Conservation (phyloP, 495 filamentous ascomycete species). For the Cercophora newfieldiana region DNA sequence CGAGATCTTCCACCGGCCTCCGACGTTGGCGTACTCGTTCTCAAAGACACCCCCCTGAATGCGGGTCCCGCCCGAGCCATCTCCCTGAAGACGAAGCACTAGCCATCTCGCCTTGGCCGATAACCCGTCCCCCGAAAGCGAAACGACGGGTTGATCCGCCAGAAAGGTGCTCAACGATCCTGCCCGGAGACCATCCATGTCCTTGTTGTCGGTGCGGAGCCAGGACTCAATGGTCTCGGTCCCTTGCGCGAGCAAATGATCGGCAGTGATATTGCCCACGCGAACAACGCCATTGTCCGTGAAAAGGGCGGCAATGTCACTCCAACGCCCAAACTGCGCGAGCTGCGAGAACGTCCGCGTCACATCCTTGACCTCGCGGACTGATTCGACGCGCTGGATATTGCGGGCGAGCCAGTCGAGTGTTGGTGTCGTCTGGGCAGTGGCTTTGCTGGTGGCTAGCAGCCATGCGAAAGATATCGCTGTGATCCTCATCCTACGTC, state of each 20-base stretch:
- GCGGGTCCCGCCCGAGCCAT: conserved; percentile 13
- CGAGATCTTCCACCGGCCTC: conserved; percentile 19
- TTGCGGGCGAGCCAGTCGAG: conserved; percentile 5
- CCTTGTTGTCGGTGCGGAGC: conserved; percentile 13
- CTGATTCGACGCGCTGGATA: conserved; percentile 18
- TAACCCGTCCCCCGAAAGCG: conserved; percentile 14
- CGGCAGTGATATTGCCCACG: not conserved
- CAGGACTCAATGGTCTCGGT: conserved; percentile 19
- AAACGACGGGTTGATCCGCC: conserved; percentile 14
- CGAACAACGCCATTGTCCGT: conserved; percentile 16
- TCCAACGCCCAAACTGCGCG: conserved; percentile 16
- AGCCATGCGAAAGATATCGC: not conserved
- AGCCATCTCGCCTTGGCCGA: conserved; percentile 19
- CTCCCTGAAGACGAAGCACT: conserved; percentile 15
- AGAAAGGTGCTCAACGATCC: conserved; percentile 20
- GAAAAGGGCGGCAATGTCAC: conserved; percentile 21
- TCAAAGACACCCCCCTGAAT: conserved; percentile 27
- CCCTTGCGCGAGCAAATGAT: conserved; percentile 1
- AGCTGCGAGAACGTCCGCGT: conserved; percentile 20
- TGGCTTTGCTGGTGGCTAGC: not conserved
- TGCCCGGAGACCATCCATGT: conserved; percentile 21
- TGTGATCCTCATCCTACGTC: not conserved
- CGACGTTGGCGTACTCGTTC: conserved; percentile 18
- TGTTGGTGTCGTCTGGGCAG: not conserved
- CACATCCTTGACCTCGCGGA: conserved; percentile 26